Evolutionary conservation across 306 rosid genomes (phyloP).

Genomic region (Pyrus bretschneideri): DNA sequence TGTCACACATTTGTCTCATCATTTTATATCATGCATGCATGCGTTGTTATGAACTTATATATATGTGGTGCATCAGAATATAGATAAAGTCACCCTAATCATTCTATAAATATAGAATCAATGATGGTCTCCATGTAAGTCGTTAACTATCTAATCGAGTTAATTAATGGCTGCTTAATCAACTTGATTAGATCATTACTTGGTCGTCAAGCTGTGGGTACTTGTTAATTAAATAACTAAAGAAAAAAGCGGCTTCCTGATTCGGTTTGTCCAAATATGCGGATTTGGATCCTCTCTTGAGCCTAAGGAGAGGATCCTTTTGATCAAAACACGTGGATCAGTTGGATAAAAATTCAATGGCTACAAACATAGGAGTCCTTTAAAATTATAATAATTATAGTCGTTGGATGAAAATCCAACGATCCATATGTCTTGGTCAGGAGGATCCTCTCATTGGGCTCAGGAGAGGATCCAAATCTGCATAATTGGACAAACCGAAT

Average conservation of each 20-base stretch:
- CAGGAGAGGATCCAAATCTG: too few relatives aligned
- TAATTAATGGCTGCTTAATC: background rate
- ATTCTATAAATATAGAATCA: background rate
- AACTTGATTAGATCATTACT: background rate
- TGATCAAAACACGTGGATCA: too few relatives aligned
- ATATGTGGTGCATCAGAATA: background rate
- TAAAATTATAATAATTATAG: too few relatives aligned
- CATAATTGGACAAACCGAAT: too few relatives aligned
- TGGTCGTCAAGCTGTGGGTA: background rate
- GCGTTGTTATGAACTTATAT: background rate
- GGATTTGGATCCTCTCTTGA: too few relatives aligned
- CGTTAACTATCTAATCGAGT: background rate
- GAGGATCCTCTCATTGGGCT: too few relatives aligned
- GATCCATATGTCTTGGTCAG: too few relatives aligned
- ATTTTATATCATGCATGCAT: background rate
- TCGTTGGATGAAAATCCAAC: too few relatives aligned
- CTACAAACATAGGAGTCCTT: too few relatives aligned
- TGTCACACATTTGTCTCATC: background rate
- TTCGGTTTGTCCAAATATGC: background rate
- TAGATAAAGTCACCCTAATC: background rate
- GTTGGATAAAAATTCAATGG: too few relatives aligned
- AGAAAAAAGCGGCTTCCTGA: background rate
- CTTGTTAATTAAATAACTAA: background rate
- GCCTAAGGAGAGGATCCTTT: too few relatives aligned
- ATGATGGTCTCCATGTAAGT: background rate